A percentile compares a stretch with the other conserved stretches of the same genome.
phyloP scores from a whole-genome alignment of 2,329 filamentous ascomycete genomes.

The Scedosporium boydii region DNA sequence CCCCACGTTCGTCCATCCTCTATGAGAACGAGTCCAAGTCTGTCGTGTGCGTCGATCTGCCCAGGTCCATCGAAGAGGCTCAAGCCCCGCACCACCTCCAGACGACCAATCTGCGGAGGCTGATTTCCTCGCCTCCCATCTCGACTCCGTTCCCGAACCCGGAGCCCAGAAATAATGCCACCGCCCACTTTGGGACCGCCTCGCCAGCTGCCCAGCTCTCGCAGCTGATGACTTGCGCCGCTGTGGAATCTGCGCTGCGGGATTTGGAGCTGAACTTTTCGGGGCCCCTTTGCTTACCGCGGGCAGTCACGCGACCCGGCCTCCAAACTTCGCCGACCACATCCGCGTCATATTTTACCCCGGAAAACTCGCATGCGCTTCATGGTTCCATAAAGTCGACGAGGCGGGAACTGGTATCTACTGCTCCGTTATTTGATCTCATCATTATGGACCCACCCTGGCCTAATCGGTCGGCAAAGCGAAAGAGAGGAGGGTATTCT shows the following conservation, averaged over 20 bases:
- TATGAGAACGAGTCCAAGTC: slow-evolving; percentile 26
- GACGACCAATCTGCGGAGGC: slow-evolving; percentile 24
- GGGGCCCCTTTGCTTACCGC: slow-evolving; percentile 39
- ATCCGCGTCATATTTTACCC: neutral
- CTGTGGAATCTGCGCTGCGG: slow-evolving; percentile 33
- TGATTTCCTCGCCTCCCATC: slow-evolving; percentile 31
- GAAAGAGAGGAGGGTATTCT: slow-evolving; percentile 41
- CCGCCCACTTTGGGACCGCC: neutral
- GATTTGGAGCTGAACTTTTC: slow-evolving; percentile 21
- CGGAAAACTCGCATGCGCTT: slow-evolving; percentile 19
- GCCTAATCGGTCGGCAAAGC: slow-evolving; percentile 66
- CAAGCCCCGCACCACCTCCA: slow-evolving; percentile 38
- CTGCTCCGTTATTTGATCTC: slow-evolving; percentile 50
- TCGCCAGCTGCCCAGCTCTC: slow-evolving; percentile 39
- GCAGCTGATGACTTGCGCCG: slow-evolving; percentile 42
- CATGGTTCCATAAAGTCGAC: slow-evolving; percentile 36
- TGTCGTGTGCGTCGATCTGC: slow-evolving; percentile 57
- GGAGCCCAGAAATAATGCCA: neutral
- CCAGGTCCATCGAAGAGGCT: slow-evolving; percentile 56
- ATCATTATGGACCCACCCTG: slow-evolving; percentile 71
- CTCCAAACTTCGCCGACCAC: neutral
- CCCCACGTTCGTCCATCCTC: slow-evolving; percentile 19
- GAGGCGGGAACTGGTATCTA: slow-evolving; percentile 28
- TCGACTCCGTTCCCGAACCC: slow-evolving; percentile 5
- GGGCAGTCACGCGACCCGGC: slow-evolving; percentile 15